Percentiles rank a stretch among this genome's conserved stretches.
phyloP scores from a whole-genome alignment of 164 flowering plant species.

The grape (Vitis vinifera) region DNA sequence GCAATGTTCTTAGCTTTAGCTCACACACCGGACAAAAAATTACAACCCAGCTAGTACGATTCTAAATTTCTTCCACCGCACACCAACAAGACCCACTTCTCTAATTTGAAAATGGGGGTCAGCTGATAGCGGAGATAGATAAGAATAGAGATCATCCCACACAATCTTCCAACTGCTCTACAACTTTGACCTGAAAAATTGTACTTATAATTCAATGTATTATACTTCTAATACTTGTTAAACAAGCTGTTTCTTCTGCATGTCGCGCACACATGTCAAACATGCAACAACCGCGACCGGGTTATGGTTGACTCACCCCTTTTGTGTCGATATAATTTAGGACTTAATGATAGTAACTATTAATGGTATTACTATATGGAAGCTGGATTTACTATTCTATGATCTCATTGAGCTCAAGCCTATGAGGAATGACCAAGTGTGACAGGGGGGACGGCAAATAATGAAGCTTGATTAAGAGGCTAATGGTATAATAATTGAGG shows the following conservation, averaged over 20 bases:
- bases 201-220: background rate
- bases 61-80: slow-evolving; percentile 2
- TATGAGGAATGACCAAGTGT: too few species aligned
- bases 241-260: background rate
- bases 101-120: background rate
- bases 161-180: slow-evolving; percentile 20
- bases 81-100: slow-evolving; percentile 2
- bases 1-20: background rate
- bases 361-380: too few species aligned
- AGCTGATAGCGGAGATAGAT: background rate
- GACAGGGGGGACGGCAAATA: slow-evolving; percentile 25
- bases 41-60: background rate
- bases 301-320: slow-evolving; percentile 10
- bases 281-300: slow-evolving; percentile 16
- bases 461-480: slow-evolving; percentile 2
- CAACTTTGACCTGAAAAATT: slow-evolving; percentile 19
- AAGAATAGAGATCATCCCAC: slow-evolving; percentile 12
- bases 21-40: background rate
- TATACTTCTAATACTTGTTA: background rate
- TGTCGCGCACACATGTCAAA: slow-evolving; percentile 4
- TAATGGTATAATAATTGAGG: slow-evolving; percentile 11
- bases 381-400: too few species aligned
- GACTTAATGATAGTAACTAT: background rate
- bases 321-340: background rate
- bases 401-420: too few species aligned